These are phyloP conservation scores for Mycothermus thermophilus DNA, from an alignment of 495 filamentous ascomycete genomes.

Conservation along the genomic window DNA sequence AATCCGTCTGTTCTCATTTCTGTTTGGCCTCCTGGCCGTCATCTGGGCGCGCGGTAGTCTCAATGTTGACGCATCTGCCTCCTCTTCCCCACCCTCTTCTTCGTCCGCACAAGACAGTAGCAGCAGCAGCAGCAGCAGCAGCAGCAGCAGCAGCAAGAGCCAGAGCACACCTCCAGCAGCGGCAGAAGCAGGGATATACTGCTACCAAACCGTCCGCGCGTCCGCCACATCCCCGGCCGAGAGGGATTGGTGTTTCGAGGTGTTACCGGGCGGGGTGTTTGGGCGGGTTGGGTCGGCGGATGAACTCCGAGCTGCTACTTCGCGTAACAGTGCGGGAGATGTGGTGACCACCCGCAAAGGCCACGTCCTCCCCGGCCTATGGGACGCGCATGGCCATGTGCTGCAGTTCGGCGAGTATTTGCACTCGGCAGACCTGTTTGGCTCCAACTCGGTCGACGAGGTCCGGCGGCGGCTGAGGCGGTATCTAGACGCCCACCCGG, in stretches of 20 bases:
- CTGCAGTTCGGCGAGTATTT: slow-evolving; percentile 51
- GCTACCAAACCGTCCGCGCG: slow-evolving; percentile 29
- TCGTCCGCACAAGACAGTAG: no score
- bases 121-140: neutral
- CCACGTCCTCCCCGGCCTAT: slow-evolving; percentile 44
- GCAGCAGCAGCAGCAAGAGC: neutral
- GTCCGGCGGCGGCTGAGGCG: slow-evolving; percentile 30
- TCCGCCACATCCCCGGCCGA: slow-evolving; percentile 9
- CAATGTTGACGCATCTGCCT: no score
- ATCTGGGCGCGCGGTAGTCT: no score
- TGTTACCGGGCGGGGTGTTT: no score
- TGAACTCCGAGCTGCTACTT: no score
- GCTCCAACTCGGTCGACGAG: slow-evolving; percentile 34
- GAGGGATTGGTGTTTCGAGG: no score
- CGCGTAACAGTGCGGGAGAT: no score
- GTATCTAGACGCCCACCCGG: slow-evolving; percentile 30
- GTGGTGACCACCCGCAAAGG: slow-evolving; percentile 14
- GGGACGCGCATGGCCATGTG: slow-evolving; percentile 53
- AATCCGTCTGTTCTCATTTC: no score
- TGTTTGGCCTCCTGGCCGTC: no score
- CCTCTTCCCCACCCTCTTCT: no score
- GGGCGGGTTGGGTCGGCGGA: no score
- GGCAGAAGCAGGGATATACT: no score
- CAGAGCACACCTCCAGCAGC: neutral
- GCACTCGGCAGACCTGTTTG: slow-evolving; percentile 45